These are phyloP conservation scores for Rhodamnia rubescens DNA, from an alignment of 345 rosid genomes.

Conservation along the genomic window DNA sequence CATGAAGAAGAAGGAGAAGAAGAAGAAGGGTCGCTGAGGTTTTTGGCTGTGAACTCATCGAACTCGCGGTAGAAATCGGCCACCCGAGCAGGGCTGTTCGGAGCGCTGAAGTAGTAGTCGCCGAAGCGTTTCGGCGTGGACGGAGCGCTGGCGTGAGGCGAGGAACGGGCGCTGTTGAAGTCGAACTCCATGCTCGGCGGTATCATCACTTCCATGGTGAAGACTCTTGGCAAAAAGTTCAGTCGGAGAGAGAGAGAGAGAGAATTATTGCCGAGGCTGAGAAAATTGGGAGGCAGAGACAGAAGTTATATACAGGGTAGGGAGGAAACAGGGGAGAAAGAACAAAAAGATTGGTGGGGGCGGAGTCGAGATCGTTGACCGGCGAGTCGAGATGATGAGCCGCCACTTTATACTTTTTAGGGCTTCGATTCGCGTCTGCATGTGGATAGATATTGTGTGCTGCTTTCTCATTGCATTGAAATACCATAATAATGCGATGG, in stretches of 20 bases:
- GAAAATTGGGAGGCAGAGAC: neutral
- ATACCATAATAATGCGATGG: neutral
- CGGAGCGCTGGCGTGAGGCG: slow-evolving; percentile 41
- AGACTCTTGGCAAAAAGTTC: neutral
- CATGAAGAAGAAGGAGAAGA: slow-evolving; percentile 1
- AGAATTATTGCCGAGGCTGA: neutral
- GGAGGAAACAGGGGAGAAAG: neutral
- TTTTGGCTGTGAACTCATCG: slow-evolving; percentile 10
- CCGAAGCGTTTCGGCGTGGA: slow-evolving; percentile 56
- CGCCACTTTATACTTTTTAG: neutral
- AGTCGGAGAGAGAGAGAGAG: neutral
- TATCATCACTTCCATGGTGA: slow-evolving; percentile 34
- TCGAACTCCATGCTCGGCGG: slow-evolving; percentile 44
- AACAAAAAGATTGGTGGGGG: neutral
- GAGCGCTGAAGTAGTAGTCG: slow-evolving; percentile 50
- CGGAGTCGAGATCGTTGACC: slow-evolving; percentile 30
- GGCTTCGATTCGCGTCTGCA: neutral
- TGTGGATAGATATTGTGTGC: neutral
- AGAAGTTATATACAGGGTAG: neutral
- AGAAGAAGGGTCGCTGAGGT: neutral
- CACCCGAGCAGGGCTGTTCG: slow-evolving; percentile 58
- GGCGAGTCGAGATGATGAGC: neutral
- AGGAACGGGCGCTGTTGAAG: slow-evolving; percentile 29
- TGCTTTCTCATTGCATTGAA: neutral
- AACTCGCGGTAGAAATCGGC: slow-evolving; percentile 43